Evolutionary conservation across 2,329 filamentous ascomycete species (phyloP), one percentile per base, ranked within the genome.

Genomic region (Calonectria leucothoes): DNA sequence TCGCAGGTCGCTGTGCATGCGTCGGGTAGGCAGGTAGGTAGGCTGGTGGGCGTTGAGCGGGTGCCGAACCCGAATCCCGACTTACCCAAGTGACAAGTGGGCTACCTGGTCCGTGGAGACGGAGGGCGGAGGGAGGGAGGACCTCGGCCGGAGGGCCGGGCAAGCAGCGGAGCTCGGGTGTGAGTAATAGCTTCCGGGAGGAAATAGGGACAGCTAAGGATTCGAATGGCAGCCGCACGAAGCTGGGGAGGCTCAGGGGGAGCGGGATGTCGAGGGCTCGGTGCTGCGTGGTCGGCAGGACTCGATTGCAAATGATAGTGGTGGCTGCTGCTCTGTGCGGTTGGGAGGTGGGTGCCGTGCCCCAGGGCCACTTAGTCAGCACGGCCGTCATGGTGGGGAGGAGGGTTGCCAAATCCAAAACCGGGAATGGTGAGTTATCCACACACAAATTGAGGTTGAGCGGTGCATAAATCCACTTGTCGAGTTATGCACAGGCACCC

Each of bases 61-160:
- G 70, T 61, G 55, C 55, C 55, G 55, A 61, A 23, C 66, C 78
- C 67, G 72, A 72, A 77, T 57, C 55, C 74, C 70, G 75, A 77
- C 78, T 80, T 79, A 80, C 78, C 76, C 76, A 78, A 59, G 75
- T 79, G 64, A 42, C 35, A 68, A 67, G 72, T 73, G 76, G 75
- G 69, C 70, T 72, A 72, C 72, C 75, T 75, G 75, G 74, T 73
- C 71, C 66, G 55, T 69, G 65, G 74, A 69, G 51, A 59, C 70
- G 65, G 72, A 69, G 59, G 66, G 70, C 70, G 75, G 66, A 71
- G 71, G 71, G 75, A 75, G 59, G 68, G 57, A 48, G 51, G 29
- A 72, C 71, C 74, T 79, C 71, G 33, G 71, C 71, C 67, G 63
- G 73, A 68, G 39, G 49, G 63, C 42, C 33, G 64, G 66, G 69